A percentile compares a stretch with the other conserved stretches of the same genome.
Evolutionary conservation across 441 rosid genomes (phyloP).

Genomic region (Sinapis alba): DNA sequence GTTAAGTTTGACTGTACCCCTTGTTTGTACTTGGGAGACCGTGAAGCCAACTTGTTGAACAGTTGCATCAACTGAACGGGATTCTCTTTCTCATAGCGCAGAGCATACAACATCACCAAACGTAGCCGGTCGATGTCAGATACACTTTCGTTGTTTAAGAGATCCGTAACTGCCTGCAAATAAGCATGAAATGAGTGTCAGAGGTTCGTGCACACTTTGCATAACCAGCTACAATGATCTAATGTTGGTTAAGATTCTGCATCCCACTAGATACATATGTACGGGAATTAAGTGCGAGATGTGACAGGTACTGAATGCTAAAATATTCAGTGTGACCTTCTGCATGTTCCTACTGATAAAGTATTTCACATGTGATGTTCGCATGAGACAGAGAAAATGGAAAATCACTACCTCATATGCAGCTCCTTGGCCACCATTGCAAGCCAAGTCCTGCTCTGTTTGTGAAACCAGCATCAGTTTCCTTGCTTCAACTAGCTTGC

Average conservation of each 20-base stretch:
- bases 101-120: conserved; percentile 89
- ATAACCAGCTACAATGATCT: background rate
- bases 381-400: background rate
- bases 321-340: background rate
- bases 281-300: background rate
- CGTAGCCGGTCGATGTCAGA: conserved; percentile 87
- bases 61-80: conserved; percentile 98
- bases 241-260: background rate
- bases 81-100: conserved; percentile 97
- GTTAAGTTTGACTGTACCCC: conserved; percentile 61
- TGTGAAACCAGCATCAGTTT: conserved; percentile 95
- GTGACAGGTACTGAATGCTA: background rate
- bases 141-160: conserved; percentile 78
- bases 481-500: conserved; percentile 92
- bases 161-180: conserved; percentile 90
- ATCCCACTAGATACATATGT: background rate
- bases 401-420: conserved; percentile 79
- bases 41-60: conserved; percentile 87
- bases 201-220: conserved; percentile 5
- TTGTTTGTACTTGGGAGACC: conserved; percentile 87
- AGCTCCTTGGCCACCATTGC: conserved; percentile 97
- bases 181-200: conserved; percentile 34
- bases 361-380: background rate
- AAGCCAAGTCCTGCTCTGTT: conserved; percentile 96
- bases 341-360: background rate